Conservation (phyloP, 1,284 basidiomycete species). For the Ustanciosporium gigantosporum region DNA sequence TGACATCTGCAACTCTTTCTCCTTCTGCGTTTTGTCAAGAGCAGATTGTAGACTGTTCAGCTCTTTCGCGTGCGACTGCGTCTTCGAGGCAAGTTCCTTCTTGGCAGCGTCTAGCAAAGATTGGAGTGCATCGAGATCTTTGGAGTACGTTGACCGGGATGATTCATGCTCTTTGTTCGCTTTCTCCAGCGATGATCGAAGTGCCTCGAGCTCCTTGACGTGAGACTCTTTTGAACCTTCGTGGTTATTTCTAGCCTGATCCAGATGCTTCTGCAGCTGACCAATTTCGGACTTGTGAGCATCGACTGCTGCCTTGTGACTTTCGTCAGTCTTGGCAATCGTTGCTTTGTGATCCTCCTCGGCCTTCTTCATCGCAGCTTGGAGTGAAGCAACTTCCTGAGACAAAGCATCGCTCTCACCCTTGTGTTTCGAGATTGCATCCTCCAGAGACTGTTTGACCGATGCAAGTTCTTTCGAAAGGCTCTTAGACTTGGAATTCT, state of each 20-base stretch:
- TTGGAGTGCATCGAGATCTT: conserved; percentile 4
- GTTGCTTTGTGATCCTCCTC: conserved; percentile 3
- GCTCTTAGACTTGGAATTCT: conserved; percentile 4
- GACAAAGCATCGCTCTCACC: conserved; percentile 5
- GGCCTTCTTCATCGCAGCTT: conserved; percentile 1
- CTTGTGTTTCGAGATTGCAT: conserved; percentile 19
- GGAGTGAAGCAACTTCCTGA: conserved; percentile 3
- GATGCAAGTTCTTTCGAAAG: conserved; percentile 26
- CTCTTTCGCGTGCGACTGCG: conserved; percentile 11
- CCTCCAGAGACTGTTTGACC: conserved; percentile 19
- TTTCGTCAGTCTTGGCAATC: conserved; percentile 4
- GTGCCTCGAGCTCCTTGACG: conserved; percentile 7
- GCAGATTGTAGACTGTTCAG: conserved; percentile 3
- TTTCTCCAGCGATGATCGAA: conserved; percentile 7
- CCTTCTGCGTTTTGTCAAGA: conserved; percentile 16
- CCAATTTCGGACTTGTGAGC: background rate
- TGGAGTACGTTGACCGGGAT: conserved; percentile 5
- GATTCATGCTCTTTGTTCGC: conserved; percentile 4
- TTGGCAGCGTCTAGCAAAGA: conserved; percentile 1
- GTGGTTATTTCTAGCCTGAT: conserved; percentile 3
- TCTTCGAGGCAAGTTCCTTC: conserved; percentile 1
- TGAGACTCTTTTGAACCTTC: conserved; percentile 2
- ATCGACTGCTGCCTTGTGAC: conserved; percentile 1
- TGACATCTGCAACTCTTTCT: conserved; percentile 20
- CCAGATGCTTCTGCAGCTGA: background rate